Evolutionary conservation across 225 moss, liverwort and hornwort genomes (phyloP).

Genomic region (Sphagnum contortum): DNA sequence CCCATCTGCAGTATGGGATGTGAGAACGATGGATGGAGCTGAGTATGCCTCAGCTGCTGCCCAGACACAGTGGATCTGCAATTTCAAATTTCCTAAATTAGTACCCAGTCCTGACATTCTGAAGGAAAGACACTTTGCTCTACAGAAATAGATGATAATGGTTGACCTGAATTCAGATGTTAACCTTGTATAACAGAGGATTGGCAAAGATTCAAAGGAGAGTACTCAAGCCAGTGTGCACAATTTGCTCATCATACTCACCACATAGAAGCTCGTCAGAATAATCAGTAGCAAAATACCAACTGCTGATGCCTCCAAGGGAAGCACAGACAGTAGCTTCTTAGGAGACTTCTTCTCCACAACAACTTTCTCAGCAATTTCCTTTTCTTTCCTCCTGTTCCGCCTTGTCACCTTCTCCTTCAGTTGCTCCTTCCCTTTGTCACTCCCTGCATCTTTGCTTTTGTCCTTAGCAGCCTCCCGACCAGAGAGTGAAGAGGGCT

Average conservation of each 20-base stretch:
- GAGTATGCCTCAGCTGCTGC: conserved; percentile 99
- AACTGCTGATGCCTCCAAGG: conserved; percentile 82
- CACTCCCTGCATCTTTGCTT: conserved; percentile 32
- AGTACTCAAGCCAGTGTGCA: too few relatives aligned
- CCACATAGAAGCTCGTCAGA: conserved; percentile 86
- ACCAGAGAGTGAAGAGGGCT: conserved; percentile 21
- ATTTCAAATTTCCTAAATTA: background rate
- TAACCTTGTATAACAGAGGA: too few relatives aligned
- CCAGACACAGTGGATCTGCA: conserved; percentile 98
- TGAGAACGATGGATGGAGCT: conserved; percentile 93
- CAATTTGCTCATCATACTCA: conserved; percentile 17
- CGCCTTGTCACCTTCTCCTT: conserved; percentile 69
- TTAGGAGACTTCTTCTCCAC: conserved; percentile 34
- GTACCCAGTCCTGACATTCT: background rate
- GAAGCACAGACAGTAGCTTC: conserved; percentile 52
- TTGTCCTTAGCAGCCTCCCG: conserved; percentile 39
- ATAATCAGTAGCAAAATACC: conserved; percentile 67
- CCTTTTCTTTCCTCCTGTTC: conserved; percentile 73
- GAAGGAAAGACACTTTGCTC: background rate
- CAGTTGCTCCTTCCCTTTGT: conserved; percentile 58
- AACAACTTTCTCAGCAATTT: conserved; percentile 38
- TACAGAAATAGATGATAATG: too few relatives aligned
- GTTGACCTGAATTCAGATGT: too few relatives aligned
- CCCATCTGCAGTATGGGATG: conserved; percentile 81
- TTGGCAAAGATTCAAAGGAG: too few relatives aligned